Percentiles rank a stretch among this genome's conserved stretches.
Conservation (phyloP, 2,329 filamentous ascomycete species). For the Pezicula radicicola region DNA sequence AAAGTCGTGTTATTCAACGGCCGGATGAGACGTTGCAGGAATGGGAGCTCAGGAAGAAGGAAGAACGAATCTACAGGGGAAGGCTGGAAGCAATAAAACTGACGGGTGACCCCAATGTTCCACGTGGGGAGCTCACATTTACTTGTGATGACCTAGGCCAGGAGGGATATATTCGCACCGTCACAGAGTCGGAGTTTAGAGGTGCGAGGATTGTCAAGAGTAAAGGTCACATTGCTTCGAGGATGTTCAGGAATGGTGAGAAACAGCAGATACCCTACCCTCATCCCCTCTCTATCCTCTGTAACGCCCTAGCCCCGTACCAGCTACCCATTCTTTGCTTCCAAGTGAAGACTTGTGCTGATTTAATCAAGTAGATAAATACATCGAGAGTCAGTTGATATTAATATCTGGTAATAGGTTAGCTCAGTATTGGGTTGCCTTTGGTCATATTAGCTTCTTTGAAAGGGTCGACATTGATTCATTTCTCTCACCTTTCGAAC, state of each 20-base stretch:
- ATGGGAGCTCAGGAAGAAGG: conserved; percentile 42
- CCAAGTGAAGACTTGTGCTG: not conserved
- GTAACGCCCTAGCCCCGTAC: no score
- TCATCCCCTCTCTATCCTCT: not conserved
- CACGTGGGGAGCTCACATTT: conserved; percentile 81
- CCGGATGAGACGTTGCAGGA: conserved; percentile 41
- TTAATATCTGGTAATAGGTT: conserved; percentile 74
- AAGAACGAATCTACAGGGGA: conserved; percentile 56
- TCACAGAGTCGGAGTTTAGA: conserved; percentile 65
- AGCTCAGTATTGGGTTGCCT: conserved; percentile 76
- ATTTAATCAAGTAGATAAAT: conserved; percentile 52
- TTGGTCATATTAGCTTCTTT: conserved; percentile 59
- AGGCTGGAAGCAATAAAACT: conserved; percentile 82
- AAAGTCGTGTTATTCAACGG: conserved; percentile 36
- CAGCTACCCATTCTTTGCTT: not conserved
- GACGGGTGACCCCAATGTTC: conserved; percentile 88
- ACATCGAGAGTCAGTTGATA: conserved; percentile 72
- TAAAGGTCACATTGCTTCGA: conserved; percentile 72
- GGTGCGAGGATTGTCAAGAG: conserved; percentile 72
- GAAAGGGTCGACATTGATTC: conserved; percentile 57
- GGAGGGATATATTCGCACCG: conserved; percentile 59
- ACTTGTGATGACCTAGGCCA: conserved; percentile 73
- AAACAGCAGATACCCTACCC: conserved; percentile 7
- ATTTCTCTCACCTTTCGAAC: conserved; percentile 31
- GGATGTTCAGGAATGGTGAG: conserved; percentile 71